Evolutionary conservation across 1,284 basidiomycete species (phyloP), one percentile per base, ranked within the genome.

Genomic region (Cutaneotrichosporon sp.): DNA sequence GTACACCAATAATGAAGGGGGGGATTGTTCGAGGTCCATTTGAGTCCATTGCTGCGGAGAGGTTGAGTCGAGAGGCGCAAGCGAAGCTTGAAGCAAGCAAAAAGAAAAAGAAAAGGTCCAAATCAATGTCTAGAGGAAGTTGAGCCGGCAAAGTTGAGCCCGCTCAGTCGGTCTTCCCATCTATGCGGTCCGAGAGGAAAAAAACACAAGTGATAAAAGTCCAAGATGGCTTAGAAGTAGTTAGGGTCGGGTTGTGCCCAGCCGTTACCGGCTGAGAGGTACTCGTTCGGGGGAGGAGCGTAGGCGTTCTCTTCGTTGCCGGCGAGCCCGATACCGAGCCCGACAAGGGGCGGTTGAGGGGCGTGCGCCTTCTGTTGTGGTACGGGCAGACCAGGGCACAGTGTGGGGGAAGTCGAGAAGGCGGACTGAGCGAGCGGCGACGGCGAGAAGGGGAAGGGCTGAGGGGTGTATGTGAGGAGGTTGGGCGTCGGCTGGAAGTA

Each of bases 331-430:
- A 69, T 67, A 38, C 68, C 65, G 7, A 66, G 64, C 30, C 65
- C 67, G n/a, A 66, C 65, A 18, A 77, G 67, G 2, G 64, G 61
- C 51, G 75, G 70, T 42, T 69, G 64, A 4, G 34, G 57, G 36
- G 59, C 46, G 2, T 38, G 53, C 1, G 38, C 52, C 30, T 51
- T 53, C 30, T 63, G 62, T 30, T 58, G 66, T 8, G 58, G 60
- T 5, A 70, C 62, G 0, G 66, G 42, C 47, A 76, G 69, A 31
- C 72, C 74, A 14, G 75, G 73, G 32, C 73, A 74, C 18, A 78
- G 70, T 2, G 75, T 78, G 1, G 76, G 76, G 22, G 75, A 77
- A 16, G 67, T 67, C 5, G 62, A 63, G 61, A 62, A 69, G 7
- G 61, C 63, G 46, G 64, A 64, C 49, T 70, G 67, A 13, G 61